Evolutionary conservation across 805 yeast species (phyloP).

Genomic region (Candida adriatica): DNA sequence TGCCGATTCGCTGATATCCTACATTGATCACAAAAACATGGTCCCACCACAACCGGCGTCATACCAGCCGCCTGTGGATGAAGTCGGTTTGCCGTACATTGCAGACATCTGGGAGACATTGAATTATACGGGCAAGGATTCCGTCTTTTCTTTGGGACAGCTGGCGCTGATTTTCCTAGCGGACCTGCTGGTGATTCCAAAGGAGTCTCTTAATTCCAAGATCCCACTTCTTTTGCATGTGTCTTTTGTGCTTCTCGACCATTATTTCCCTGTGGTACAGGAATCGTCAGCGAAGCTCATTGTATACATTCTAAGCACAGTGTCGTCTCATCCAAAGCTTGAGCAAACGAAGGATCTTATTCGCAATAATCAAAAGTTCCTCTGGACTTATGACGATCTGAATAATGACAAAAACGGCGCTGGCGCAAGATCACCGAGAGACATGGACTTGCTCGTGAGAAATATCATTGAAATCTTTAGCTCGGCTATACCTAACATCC

Average conservation of each 20-base stretch:
- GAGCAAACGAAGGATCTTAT: slow-evolving; percentile 51
- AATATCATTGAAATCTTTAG: slow-evolving; percentile 52
- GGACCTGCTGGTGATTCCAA: slow-evolving; percentile 65
- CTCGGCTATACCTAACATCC: slow-evolving; percentile 43
- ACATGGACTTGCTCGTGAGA: slow-evolving; percentile 72
- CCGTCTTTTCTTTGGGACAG: slow-evolving; percentile 83
- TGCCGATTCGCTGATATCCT: slow-evolving; percentile 57
- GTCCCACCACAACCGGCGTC: slow-evolving; percentile 56
- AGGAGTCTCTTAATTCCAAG: slow-evolving; percentile 50
- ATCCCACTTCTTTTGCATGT: slow-evolving; percentile 75
- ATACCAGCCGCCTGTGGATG: slow-evolving; percentile 27
- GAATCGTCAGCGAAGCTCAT: slow-evolving; percentile 77
- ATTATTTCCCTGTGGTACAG: slow-evolving; percentile 75
- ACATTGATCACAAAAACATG: slow-evolving; percentile 81
- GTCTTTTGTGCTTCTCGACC: slow-evolving; percentile 77
- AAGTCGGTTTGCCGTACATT: slow-evolving; percentile 56
- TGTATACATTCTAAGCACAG: slow-evolving; percentile 59
- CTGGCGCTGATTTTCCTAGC: slow-evolving; percentile 79
- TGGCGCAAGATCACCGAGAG: slow-evolving; percentile 79
- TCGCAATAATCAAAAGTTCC: slow-evolving; percentile 37
- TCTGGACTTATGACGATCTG: slow-evolving; percentile 88
- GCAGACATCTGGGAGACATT: slow-evolving; percentile 60
- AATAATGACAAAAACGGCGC: slow-evolving; percentile 72
- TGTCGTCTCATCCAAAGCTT: slow-evolving; percentile 45
- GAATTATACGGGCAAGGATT: slow-evolving; percentile 54